These are phyloP conservation scores for Isatis lusitanica DNA, from an alignment of 441 rosid genomes.

Conservation along the genomic window DNA sequence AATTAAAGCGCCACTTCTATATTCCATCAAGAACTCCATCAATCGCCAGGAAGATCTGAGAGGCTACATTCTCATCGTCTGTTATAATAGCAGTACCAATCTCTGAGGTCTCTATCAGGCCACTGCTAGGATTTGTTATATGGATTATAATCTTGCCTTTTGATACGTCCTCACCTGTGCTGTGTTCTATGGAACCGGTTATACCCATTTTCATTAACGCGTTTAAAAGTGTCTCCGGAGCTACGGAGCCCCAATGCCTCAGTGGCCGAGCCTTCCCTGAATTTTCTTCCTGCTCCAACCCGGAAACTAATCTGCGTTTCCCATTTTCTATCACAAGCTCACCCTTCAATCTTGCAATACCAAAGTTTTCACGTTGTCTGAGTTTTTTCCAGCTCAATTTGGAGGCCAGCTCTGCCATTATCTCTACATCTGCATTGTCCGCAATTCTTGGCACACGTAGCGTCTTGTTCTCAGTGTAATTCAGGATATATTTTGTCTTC, in stretches of 20 bases:
- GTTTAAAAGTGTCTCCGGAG: slow-evolving; percentile 45
- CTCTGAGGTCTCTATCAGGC: slow-evolving; percentile 46
- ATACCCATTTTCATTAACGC: slow-evolving; percentile 55
- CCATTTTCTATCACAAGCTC: slow-evolving; percentile 49
- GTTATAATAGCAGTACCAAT: slow-evolving; percentile 45
- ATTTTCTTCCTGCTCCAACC: slow-evolving; percentile 33
- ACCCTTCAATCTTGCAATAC: slow-evolving; percentile 62
- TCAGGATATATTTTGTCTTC: slow-evolving; percentile 37
- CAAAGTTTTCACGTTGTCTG: slow-evolving; percentile 36
- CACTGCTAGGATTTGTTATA: slow-evolving; percentile 45
- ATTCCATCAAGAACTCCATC: slow-evolving; percentile 47
- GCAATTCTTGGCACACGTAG: slow-evolving; percentile 40
- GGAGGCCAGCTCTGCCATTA: slow-evolving; percentile 54
- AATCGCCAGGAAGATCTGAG: slow-evolving; percentile 47
- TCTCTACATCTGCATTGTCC: slow-evolving; percentile 46
- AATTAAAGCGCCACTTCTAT: slow-evolving; percentile 26
- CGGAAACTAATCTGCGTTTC: slow-evolving; percentile 45
- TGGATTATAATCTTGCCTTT: slow-evolving; percentile 25
- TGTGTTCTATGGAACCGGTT: slow-evolving; percentile 45
- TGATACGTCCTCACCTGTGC: slow-evolving; percentile 30
- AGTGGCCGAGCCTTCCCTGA: slow-evolving; percentile 34
- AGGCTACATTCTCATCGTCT: slow-evolving; percentile 45
- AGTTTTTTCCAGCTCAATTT: slow-evolving; percentile 49
- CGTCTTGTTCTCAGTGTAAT: slow-evolving; percentile 54
- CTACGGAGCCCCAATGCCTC: slow-evolving; percentile 57